Percentiles rank a stretch among this genome's conserved stretches.
These are phyloP conservation scores for Saprolegnia diclina DNA, from an alignment of 352 stramenopile genomes.

Conservation along the genomic window DNA sequence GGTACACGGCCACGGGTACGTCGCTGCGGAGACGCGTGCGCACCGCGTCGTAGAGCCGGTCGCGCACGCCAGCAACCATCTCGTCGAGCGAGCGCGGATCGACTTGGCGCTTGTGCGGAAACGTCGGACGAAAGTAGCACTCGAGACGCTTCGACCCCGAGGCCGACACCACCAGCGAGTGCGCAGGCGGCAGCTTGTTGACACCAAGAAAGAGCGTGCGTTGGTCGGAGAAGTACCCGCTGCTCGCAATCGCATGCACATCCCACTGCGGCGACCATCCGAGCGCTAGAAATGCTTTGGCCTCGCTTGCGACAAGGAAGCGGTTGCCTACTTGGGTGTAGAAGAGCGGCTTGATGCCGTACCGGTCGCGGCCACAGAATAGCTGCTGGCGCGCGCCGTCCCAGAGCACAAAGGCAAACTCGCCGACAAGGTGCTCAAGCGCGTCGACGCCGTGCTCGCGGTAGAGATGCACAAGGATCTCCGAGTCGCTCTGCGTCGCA, in stretches of 20 bases:
- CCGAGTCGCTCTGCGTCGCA: not conserved
- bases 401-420: not conserved
- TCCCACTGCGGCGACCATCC: not conserved
- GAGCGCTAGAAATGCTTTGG: not conserved
- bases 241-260: not conserved
- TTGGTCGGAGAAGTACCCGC: not conserved
- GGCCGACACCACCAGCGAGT: not conserved
- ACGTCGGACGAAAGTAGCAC: not conserved
- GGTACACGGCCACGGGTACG: not conserved
- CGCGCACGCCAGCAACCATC: not conserved
- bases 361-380: not conserved
- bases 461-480: not conserved
- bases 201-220: not conserved
- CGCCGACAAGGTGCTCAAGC: not conserved
- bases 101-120: not conserved
- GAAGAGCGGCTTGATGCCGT: not conserved
- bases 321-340: not conserved
- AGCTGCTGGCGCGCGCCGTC: not conserved
- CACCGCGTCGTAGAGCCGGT: not conserved
- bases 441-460: not conserved
- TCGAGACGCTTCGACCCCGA: not conserved
- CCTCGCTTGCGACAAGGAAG: not conserved
- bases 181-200: not conserved
- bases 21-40: not conserved
- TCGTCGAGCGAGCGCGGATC: not conserved